These are phyloP conservation scores for Mycosphaerella sp. DNA, from an alignment of 2,329 filamentous ascomycete species.

Conservation along the genomic window DNA sequence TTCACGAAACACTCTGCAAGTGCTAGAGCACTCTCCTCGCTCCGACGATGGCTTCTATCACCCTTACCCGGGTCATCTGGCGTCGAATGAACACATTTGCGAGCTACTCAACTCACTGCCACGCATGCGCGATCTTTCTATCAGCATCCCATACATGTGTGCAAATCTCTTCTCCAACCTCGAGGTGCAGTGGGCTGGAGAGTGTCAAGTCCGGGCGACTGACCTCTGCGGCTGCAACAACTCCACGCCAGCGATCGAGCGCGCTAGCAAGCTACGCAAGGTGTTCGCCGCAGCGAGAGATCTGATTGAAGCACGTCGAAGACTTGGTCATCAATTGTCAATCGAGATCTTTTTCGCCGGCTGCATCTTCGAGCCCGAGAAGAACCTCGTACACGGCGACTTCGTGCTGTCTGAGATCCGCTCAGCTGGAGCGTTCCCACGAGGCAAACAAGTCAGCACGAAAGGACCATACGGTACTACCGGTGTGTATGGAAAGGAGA, in stretches of 20 bases:
- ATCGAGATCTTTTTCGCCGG: constrained; percentile 48
- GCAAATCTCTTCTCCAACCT: constrained; percentile 41
- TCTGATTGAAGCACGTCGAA: constrained; percentile 37
- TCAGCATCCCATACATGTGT: constrained; percentile 46
- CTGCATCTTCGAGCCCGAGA: constrained; percentile 46
- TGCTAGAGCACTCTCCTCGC: constrained; percentile 50
- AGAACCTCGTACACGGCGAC: constrained; percentile 43
- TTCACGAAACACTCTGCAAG: constrained; percentile 43
- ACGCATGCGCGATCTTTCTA: constrained; percentile 43
- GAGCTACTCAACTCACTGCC: constrained; percentile 43
- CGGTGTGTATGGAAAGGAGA: constrained; percentile 45
- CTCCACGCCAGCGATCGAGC: constrained; percentile 32
- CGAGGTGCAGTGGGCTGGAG: constrained; percentile 41
- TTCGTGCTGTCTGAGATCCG: constrained; percentile 41
- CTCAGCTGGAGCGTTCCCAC: constrained; percentile 39
- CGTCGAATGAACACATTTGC: constrained; percentile 43
- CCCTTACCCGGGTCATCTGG: constrained; percentile 42
- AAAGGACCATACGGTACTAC: constrained; percentile 47
- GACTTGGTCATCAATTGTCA: constrained; percentile 36
- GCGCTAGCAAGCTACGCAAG: constrained; percentile 34
- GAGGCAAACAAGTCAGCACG: constrained; percentile 33
- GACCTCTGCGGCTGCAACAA: constrained; percentile 43
- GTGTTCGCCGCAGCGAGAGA: constrained; percentile 39
- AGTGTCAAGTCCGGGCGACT: constrained; percentile 46
- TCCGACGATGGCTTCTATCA: constrained; percentile 48